phyloP scores from a whole-genome alignment of 1,139 yeast species.

The Hemisphaericaspora xylanilytica region DNA sequence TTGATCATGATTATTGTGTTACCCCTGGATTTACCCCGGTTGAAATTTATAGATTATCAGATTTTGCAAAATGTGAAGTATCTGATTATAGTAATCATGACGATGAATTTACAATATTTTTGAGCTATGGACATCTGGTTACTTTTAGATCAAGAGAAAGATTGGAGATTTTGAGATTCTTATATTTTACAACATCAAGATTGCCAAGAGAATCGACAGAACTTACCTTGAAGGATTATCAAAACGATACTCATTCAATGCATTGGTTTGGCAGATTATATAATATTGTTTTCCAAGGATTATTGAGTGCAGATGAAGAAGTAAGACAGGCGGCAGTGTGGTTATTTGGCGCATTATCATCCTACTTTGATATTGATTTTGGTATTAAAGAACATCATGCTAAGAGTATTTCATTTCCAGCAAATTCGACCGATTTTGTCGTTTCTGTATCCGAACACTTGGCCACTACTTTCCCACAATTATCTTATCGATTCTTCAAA shows the following conservation, averaged over 20 bases:
- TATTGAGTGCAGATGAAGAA: conserved; percentile 56
- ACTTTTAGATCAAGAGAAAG: conserved; percentile 59
- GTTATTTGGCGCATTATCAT: conserved; percentile 61
- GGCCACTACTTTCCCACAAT: conserved; percentile 54
- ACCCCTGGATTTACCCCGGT: conserved; percentile 45
- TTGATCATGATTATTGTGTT: conserved; percentile 21
- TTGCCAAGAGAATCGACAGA: conserved; percentile 28
- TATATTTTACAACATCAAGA: conserved; percentile 64
- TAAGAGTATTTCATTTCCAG: conserved; percentile 68
- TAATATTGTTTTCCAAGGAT: conserved; percentile 65
- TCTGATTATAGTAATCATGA: conserved; percentile 45
- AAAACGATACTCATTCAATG: conserved; percentile 20
- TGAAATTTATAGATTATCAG: conserved; percentile 50
- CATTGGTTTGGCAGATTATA: conserved; percentile 59
- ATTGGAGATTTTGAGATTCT: conserved; percentile 64
- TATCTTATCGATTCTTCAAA: conserved; percentile 60
- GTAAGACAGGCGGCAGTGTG: conserved; percentile 65
- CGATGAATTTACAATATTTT: conserved; percentile 55
- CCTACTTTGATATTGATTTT: conserved; percentile 58
- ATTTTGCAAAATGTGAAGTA: conserved; percentile 52
- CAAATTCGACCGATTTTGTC: conserved; percentile 64
- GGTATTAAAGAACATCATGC: conserved; percentile 59
- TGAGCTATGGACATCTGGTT: conserved; percentile 44
- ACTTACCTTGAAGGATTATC: conserved; percentile 21
- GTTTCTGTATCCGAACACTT: conserved; percentile 58